Evolutionary conservation across 2,329 filamentous ascomycete genomes (phyloP).

Genomic region (Metarhizium sp.): DNA sequence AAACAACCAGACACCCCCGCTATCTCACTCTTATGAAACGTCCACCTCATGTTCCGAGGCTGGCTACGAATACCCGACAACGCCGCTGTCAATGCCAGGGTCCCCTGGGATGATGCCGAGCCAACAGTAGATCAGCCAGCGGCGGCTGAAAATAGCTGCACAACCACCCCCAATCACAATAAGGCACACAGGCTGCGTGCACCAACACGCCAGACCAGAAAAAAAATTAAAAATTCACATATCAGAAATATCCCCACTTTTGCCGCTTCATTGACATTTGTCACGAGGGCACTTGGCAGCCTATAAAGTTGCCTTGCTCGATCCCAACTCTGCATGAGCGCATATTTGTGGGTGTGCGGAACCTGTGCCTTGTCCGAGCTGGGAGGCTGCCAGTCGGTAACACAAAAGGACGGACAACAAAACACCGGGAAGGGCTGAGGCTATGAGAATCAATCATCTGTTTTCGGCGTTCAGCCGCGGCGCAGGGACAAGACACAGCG

Average conservation of each 20-base stretch:
- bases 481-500: not conserved
- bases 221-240: not conserved
- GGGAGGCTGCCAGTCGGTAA: not conserved
- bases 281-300: not conserved
- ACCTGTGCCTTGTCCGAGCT: not conserved
- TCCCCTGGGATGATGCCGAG: slow-evolving; percentile 46
- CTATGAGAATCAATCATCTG: not conserved
- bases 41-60: slow-evolving; percentile 54
- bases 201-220: not conserved
- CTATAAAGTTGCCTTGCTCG: not conserved
- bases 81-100: slow-evolving; percentile 63
- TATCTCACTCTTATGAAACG: slow-evolving; percentile 64
- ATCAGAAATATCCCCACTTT: not conserved
- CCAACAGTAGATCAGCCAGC: slow-evolving; percentile 4
- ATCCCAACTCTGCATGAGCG: not conserved
- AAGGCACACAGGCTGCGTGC: not conserved
- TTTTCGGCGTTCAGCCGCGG: slow-evolving; percentile 5
- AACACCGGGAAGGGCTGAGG: slow-evolving; percentile 1
- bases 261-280: not conserved
- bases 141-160: not conserved
- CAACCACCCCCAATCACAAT: not conserved
- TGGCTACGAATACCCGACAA: slow-evolving; percentile 57
- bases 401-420: not conserved
- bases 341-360: not conserved
- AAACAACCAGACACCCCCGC: slow-evolving; percentile 57